Conservation (phyloP, 2,329 filamentous ascomycete genomes). For the Bipolaris victoriae region DNA sequence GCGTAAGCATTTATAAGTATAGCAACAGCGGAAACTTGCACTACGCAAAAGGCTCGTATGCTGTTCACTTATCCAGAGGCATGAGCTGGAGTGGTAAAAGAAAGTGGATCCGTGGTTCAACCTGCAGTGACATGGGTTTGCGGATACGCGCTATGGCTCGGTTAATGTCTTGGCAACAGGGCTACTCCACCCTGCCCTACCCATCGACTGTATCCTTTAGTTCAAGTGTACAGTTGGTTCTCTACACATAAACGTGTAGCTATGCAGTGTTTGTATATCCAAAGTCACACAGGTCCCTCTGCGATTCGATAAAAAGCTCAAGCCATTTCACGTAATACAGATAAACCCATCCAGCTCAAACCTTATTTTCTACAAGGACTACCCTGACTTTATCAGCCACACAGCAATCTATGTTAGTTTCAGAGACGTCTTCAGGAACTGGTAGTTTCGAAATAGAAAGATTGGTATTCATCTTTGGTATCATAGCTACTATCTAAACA, state of each 20-base stretch:
- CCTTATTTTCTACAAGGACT: no score
- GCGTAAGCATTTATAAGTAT: background rate
- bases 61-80: background rate
- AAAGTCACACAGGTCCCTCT: no score
- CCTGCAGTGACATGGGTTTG: background rate
- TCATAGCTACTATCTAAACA: constrained; percentile 6
- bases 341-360: no score
- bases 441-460: background rate
- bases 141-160: background rate
- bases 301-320: no score
- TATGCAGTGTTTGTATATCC: no score
- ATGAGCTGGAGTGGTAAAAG: background rate
- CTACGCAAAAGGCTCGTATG: background rate
- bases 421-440: no score
- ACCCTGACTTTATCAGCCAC: no score
- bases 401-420: background rate
- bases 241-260: no score
- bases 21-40: background rate
- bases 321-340: no score
- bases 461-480: constrained; percentile 12
- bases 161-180: background rate
- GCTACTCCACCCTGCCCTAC: no score
- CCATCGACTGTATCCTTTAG: no score
- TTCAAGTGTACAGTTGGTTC: no score
- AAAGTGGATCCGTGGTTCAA: background rate